Conservation (phyloP, 768 basidiomycete species). For the Kockovaella imperatae region DNA sequence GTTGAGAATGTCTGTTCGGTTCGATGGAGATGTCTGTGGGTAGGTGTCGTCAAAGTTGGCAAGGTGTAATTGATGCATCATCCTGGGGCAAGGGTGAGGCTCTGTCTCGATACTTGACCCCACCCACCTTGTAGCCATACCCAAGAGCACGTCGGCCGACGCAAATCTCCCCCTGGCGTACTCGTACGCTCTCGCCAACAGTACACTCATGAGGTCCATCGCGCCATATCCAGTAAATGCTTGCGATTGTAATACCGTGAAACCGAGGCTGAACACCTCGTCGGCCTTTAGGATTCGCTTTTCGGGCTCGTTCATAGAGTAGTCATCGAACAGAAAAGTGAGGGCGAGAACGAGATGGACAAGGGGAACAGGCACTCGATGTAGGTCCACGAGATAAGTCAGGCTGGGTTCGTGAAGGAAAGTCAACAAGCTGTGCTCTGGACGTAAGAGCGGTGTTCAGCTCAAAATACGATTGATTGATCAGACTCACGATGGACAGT, state of each 20-base stretch:
- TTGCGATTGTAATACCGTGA: neutral
- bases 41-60: slow-evolving; percentile 16
- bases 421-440: no score
- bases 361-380: slow-evolving; percentile 4
- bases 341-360: slow-evolving; percentile 12
- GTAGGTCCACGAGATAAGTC: neutral
- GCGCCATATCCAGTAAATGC: slow-evolving; percentile 9
- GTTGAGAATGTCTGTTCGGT: slow-evolving; percentile 1
- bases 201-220: slow-evolving; percentile 14
- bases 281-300: slow-evolving; percentile 3
- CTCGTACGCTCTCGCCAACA: slow-evolving; percentile 10
- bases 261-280: neutral
- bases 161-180: slow-evolving; percentile 6
- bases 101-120: neutral
- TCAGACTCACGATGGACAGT: no score
- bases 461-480: no score
- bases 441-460: no score
- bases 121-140: slow-evolving; percentile 14
- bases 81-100: slow-evolving; percentile 6
- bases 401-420: no score
- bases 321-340: slow-evolving; percentile 13
- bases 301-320: neutral
- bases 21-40: neutral
- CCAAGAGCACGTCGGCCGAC: slow-evolving; percentile 8
- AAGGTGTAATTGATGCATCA: slow-evolving; percentile 21